Percentiles rank a stretch among this genome's conserved stretches.
phyloP scores from a whole-genome alignment of 2,329 filamentous ascomycete genomes.

The Daldinia eschscholtzii region DNA sequence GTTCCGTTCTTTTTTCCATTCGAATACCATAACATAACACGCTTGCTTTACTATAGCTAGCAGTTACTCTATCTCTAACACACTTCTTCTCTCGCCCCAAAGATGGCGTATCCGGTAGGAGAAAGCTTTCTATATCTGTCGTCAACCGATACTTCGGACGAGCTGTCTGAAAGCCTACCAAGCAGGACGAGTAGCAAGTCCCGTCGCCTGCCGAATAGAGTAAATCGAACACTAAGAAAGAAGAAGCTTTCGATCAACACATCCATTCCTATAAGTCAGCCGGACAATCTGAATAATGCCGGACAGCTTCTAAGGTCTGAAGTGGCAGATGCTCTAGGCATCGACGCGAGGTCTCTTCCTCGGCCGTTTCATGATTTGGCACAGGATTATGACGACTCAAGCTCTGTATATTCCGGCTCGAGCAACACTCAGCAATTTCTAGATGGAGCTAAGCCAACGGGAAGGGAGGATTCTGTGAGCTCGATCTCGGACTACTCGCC shows the following conservation, averaged over 20 bases:
- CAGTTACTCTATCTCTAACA: neutral
- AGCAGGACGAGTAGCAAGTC: neutral
- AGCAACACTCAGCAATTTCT: constrained; percentile 11
- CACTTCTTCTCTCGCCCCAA: neutral
- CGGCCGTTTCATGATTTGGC: constrained; percentile 37
- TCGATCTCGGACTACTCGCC: constrained; percentile 44
- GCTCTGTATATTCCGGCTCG: constrained; percentile 26
- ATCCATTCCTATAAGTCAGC: constrained; percentile 30
- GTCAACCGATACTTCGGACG: constrained; percentile 19
- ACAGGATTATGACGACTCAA: constrained; percentile 23
- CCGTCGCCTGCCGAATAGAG: neutral
- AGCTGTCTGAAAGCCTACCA: constrained; percentile 16
- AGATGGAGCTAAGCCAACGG: neutral
- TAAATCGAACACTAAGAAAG: constrained; percentile 19
- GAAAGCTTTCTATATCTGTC: constrained; percentile 32
- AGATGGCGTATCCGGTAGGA: constrained; percentile 28
- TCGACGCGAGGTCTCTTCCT: constrained; percentile 49
- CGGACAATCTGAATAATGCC: constrained; percentile 36
- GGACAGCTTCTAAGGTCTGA: constrained; percentile 44
- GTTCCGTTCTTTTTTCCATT: neutral
- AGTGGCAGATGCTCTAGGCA: constrained; percentile 49
- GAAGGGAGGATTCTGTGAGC: constrained; percentile 20
- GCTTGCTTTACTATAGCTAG: neutral
- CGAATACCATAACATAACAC: neutral
- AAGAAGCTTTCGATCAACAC: constrained; percentile 44